Evolutionary conservation across 208 protist species (phyloP), one percentile per base, ranked within the genome.

Genomic region (Trypanosoma congolense): DNA sequence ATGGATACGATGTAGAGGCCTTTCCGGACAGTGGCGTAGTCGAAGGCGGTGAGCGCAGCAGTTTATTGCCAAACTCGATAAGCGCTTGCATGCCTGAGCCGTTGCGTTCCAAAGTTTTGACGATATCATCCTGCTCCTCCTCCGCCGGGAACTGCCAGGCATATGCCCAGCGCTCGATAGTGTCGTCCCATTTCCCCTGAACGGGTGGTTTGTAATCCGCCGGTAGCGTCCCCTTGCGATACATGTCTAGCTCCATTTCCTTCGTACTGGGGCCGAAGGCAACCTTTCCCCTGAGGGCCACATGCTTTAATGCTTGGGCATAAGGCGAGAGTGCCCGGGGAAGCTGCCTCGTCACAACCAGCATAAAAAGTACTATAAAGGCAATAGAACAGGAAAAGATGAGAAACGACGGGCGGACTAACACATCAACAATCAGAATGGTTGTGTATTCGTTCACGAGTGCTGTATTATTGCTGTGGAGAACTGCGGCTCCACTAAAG

Each of bases 71-170:
- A 35, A 94, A 81, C 29, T 79, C 75, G 8, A 91, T 67, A 38
- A 94, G 45, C 4, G 57, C 45, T 46, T 72, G 72, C 75, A 94
- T 81, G 10, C 46, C 73, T 10, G 50, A 54, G 2, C 38, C 61
- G 56, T 95, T 90, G 12, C 63, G 61, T 46, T 77, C 73, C 3
- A 90, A 63, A 0, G 65, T 51, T 4, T 66, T 19, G 5, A 82
- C 70, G 19, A 69, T 57, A 53, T 87, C 79, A 22, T 86, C 79
- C 41, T 65, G 61, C 22, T 83, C 81, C 45, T 95, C 84, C 49
- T 80, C 75, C n/a, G 84, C 84, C 3, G 88, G 88, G 61, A 87
- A 92, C 60, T 95, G 88, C 85, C 88, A 95, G 14, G 88, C 88
- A 50, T 95, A 92, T 9, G 88, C 78, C 85, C 88, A 95, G 2